Percentiles rank a stretch among this genome's conserved stretches.
Evolutionary conservation across 2,329 filamentous ascomycete genomes (phyloP).

Genomic region (Gliomastix tumulicola): DNA sequence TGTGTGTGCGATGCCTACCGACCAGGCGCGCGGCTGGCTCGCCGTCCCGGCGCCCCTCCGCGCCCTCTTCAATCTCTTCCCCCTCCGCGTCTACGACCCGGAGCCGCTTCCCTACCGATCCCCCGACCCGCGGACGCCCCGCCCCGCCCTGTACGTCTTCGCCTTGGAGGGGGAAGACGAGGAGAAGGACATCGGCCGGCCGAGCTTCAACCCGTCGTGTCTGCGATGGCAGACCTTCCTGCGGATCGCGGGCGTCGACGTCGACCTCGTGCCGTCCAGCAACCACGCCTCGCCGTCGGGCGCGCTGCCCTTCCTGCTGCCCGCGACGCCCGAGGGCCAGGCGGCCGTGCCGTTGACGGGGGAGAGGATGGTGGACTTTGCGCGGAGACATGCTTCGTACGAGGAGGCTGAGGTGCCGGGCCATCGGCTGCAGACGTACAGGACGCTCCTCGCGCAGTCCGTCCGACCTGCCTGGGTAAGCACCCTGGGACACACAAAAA

Average conservation of each 20-base stretch:
- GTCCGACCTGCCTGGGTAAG: conserved; percentile 81
- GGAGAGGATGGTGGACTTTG: conserved; percentile 62
- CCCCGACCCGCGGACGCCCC: conserved; percentile 26
- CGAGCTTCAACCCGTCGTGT: conserved; percentile 88
- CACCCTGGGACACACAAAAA: neutral
- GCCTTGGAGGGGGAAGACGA: conserved; percentile 46
- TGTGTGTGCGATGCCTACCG: neutral
- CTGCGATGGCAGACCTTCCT: conserved; percentile 96
- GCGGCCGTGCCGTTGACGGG: conserved; percentile 49
- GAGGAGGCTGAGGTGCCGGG: conserved; percentile 36
- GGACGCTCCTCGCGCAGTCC: conserved; percentile 66
- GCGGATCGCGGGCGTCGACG: conserved; percentile 64
- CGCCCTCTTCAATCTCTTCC: conserved; percentile 77
- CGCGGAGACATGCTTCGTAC: conserved; percentile 35
- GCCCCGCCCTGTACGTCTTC: conserved; percentile 70
- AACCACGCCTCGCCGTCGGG: conserved; percentile 92
- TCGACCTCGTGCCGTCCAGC: conserved; percentile 64
- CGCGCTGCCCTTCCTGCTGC: conserved; percentile 79
- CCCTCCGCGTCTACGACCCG: conserved; percentile 65
- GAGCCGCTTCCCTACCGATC: conserved; percentile 67
- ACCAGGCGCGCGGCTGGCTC: conserved; percentile 30
- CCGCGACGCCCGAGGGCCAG: conserved; percentile 18
- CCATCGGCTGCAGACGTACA: conserved; percentile 64
- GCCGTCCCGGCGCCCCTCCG: conserved; percentile 69
- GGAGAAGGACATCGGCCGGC: conserved; percentile 53